Percentiles rank a stretch among this genome's conserved stretches.
These are phyloP conservation scores for Wallacemonas sp. DNA, from an alignment of 208 protist genomes.

Conservation along the genomic window DNA sequence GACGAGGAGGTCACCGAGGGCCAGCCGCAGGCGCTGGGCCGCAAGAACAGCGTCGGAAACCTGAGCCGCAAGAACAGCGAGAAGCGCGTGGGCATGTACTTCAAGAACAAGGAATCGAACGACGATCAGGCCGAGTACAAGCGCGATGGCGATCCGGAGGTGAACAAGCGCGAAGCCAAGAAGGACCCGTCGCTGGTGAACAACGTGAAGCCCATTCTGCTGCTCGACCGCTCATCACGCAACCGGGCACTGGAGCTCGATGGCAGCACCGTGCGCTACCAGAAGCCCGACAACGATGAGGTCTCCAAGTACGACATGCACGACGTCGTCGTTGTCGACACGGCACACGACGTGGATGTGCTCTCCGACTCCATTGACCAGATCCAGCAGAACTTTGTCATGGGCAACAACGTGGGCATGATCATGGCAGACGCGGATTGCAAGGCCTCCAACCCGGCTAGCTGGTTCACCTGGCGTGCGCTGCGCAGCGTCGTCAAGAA, in stretches of 20 bases:
- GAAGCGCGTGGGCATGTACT: conserved; percentile 83
- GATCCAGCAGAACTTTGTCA: conserved; percentile 57
- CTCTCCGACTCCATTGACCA: conserved; percentile 55
- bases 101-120: conserved; percentile 67
- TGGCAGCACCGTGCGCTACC: conserved; percentile 46
- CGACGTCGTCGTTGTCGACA: conserved; percentile 46
- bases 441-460: conserved; percentile 36
- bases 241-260: conserved; percentile 46
- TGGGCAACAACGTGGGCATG: conserved; percentile 64
- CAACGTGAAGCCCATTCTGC: conserved; percentile 50
- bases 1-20: conserved; percentile 32
- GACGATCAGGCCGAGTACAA: conserved; percentile 60
- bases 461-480: conserved; percentile 70
- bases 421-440: conserved; percentile 65
- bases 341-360: conserved; percentile 36
- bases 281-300: conserved; percentile 55
- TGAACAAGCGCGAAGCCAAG: conserved; percentile 31
- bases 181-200: conserved; percentile 50
- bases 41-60: conserved; percentile 38
- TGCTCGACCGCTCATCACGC: conserved; percentile 32
- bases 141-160: conserved; percentile 61
- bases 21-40: conserved; percentile 34
- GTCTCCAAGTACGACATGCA: conserved; percentile 72
- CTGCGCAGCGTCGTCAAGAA: conserved; percentile 56
- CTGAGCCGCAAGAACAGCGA: conserved; percentile 53